phyloP scores from a whole-genome alignment of 2,329 filamentous ascomycete genomes.

The Macrophomina tecta region DNA sequence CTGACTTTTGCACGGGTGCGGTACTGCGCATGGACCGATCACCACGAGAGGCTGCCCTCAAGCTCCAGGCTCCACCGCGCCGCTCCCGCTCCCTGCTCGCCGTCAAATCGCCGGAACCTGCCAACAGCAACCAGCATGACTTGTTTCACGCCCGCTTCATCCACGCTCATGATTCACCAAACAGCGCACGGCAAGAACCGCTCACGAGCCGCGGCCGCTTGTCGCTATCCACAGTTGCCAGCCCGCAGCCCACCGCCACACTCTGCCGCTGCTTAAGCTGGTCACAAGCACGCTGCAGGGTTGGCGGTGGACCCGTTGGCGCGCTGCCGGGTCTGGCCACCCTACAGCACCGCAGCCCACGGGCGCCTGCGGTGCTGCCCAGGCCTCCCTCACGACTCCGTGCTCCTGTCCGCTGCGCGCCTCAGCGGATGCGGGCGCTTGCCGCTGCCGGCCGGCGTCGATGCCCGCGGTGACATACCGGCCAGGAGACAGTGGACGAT shows the following conservation, averaged over 20 bases:
- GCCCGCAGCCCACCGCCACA: slow-evolving; percentile 17
- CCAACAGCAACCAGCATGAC: slow-evolving; percentile 15
- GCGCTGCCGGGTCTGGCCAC: slow-evolving; percentile 3
- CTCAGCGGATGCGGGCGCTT: background rate
- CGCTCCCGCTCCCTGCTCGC: slow-evolving; percentile 24
- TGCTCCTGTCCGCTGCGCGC: background rate
- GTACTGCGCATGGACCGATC: slow-evolving; percentile 27
- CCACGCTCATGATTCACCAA: slow-evolving; percentile 27
- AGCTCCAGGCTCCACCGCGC: slow-evolving; percentile 20
- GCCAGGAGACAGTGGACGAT: slow-evolving; percentile 21
- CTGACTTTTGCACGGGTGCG: too few species aligned
- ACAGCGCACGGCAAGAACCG: slow-evolving; percentile 24
- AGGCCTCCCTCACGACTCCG: background rate
- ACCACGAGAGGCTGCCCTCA: slow-evolving; percentile 15
- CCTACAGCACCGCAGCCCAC: background rate
- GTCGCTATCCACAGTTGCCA: background rate
- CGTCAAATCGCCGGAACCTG: slow-evolving; percentile 25
- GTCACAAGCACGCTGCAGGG: slow-evolving; percentile 19
- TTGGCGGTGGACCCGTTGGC: slow-evolving; percentile 14
- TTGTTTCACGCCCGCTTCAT: slow-evolving; percentile 27
- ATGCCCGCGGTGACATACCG: background rate
- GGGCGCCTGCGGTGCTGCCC: background rate
- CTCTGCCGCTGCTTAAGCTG: background rate
- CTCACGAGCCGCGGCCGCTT: slow-evolving; percentile 19
- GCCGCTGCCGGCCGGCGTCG: slow-evolving; percentile 9